Evolutionary conservation across 169 alveolate species (phyloP).

Genomic region (Haemoproteus tartakovskyi): DNA sequence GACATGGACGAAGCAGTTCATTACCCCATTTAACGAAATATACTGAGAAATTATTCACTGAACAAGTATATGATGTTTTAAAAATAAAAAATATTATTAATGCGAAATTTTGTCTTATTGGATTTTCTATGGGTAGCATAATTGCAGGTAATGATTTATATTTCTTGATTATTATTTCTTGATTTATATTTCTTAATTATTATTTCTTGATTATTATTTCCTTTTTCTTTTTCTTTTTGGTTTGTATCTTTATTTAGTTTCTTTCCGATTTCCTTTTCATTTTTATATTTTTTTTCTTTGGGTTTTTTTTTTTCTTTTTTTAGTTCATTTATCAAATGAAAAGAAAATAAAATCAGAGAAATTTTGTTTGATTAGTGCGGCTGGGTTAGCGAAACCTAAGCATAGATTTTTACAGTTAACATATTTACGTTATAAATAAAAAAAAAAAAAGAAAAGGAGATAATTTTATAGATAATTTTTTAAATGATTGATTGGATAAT

Average conservation of each 20-base stretch:
- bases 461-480: neutral
- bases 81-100: slow-evolving; percentile 26
- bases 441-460: no score
- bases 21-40: slow-evolving; percentile 14
- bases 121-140: slow-evolving; percentile 63
- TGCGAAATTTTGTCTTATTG: slow-evolving; percentile 27
- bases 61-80: slow-evolving; percentile 61
- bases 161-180: no score
- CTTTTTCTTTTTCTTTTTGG: slow-evolving; percentile 1
- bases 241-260: no score
- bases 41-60: slow-evolving; percentile 46
- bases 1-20: slow-evolving; percentile 40
- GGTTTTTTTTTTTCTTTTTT: neutral
- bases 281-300: neutral
- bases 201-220: neutral
- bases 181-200: neutral
- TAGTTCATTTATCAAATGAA: slow-evolving; percentile 43
- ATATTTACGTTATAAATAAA: no score
- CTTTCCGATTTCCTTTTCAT: no score
- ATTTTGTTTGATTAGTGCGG: slow-evolving; percentile 54
- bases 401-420: slow-evolving; percentile 43
- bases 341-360: slow-evolving; percentile 33
- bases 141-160: slow-evolving; percentile 32
- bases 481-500: neutral
- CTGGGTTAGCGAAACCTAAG: slow-evolving; percentile 58